phyloP scores from a whole-genome alignment of 768 basidiomycete species.

The Termitomyces sp. region DNA sequence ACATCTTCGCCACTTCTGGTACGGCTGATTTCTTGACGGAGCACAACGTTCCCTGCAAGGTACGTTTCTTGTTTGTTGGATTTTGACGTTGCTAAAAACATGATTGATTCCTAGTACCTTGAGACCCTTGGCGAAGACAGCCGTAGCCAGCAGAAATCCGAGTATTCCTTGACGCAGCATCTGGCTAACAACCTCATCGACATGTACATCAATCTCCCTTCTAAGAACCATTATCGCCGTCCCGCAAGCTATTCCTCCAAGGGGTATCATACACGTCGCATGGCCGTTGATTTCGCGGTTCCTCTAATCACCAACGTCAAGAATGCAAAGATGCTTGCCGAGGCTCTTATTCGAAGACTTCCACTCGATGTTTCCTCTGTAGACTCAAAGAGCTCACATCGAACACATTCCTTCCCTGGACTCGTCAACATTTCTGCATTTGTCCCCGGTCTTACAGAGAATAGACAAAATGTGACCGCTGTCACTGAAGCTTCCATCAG shows the following conservation, averaged over 20 bases:
- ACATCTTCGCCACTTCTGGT: slow-evolving; percentile 95
- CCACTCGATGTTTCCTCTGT: slow-evolving; percentile 86
- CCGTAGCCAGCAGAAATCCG: slow-evolving; percentile 83
- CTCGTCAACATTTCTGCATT: slow-evolving; percentile 87
- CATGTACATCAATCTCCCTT: slow-evolving; percentile 99
- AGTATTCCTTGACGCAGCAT: slow-evolving; percentile 97
- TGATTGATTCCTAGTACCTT: slow-evolving; percentile 57
- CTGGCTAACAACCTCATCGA: slow-evolving; percentile 96
- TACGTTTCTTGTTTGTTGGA: slow-evolving; percentile 23
- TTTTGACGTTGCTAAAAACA: not conserved
- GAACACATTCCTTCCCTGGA: slow-evolving; percentile 88
- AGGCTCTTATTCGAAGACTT: slow-evolving; percentile 88
- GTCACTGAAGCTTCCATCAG: slow-evolving; percentile 81
- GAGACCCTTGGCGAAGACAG: slow-evolving; percentile 81
- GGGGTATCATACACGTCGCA: slow-evolving; percentile 93
- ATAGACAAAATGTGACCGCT: slow-evolving; percentile 57
- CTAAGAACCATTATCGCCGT: slow-evolving; percentile 95
- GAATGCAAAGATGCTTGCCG: slow-evolving; percentile 93
- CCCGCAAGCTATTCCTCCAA: slow-evolving; percentile 97
- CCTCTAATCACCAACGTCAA: slow-evolving; percentile 98
- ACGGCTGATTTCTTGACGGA: slow-evolving; percentile 98
- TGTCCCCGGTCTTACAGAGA: slow-evolving; percentile 64
- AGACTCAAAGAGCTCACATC: slow-evolving; percentile 93
- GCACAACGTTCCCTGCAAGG: slow-evolving; percentile 95
- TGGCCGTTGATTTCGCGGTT: slow-evolving; percentile 98